phyloP scores from a whole-genome alignment of 2,329 filamentous ascomycete species.

The Drechslerella stenobrocha region DNA sequence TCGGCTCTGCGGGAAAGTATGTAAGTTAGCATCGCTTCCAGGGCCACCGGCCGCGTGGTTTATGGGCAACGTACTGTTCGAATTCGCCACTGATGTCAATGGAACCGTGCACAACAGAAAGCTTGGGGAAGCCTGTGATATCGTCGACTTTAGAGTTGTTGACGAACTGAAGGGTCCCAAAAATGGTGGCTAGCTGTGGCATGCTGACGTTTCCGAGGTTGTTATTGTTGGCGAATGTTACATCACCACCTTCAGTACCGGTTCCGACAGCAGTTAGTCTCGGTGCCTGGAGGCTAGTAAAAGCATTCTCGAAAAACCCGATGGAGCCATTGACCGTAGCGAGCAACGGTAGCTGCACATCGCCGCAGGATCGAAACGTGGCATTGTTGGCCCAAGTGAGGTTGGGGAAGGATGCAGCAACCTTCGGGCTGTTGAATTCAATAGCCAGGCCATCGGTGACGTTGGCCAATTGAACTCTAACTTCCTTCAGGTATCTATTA shows the following conservation, averaged over 20 bases:
- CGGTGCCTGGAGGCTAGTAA: slow-evolving; percentile 65
- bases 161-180: slow-evolving; percentile 79
- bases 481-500: slow-evolving; percentile 76
- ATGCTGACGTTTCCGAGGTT: slow-evolving; percentile 74
- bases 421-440: slow-evolving; percentile 76
- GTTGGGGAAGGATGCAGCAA: slow-evolving; percentile 71
- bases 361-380: slow-evolving; percentile 78
- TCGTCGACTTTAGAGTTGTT: slow-evolving; percentile 78
- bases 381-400: slow-evolving; percentile 77
- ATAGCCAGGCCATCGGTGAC: slow-evolving; percentile 72
- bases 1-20: slow-evolving; percentile 62
- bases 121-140: slow-evolving; percentile 69
- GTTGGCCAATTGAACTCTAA: slow-evolving; percentile 77
- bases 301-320: slow-evolving; percentile 79
- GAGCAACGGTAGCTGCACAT: slow-evolving; percentile 73
- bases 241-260: slow-evolving; percentile 56
- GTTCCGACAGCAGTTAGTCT: slow-evolving; percentile 70
- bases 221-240: slow-evolving; percentile 68
- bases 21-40: slow-evolving; percentile 54
- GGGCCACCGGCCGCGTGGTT: background rate
- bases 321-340: slow-evolving; percentile 74
- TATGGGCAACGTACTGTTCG: slow-evolving; percentile 66
- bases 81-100: slow-evolving; percentile 85
- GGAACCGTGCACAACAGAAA: slow-evolving; percentile 74
- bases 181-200: slow-evolving; percentile 68